These are phyloP conservation scores for Beauveria varroae DNA, from an alignment of 2,329 filamentous ascomycete species.

Conservation along the genomic window DNA sequence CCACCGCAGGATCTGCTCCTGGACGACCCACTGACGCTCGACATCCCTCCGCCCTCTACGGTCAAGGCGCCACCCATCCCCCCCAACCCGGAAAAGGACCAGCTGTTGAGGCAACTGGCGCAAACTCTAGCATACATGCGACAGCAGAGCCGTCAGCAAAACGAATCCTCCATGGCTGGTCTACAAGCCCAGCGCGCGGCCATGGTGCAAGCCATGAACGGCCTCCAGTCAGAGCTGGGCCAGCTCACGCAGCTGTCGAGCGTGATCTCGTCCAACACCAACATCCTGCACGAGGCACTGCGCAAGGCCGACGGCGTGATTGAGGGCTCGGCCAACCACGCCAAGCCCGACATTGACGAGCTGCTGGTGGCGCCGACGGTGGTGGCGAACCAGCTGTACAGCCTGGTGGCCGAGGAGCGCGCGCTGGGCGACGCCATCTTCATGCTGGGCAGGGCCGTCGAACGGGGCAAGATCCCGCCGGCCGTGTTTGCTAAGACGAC, in stretches of 20 bases:
- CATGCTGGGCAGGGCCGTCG: conserved; percentile 66
- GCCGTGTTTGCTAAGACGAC: conserved; percentile 75
- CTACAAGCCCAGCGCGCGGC: conserved; percentile 73
- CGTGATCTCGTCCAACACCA: conserved; percentile 67
- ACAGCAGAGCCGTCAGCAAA: conserved; percentile 61
- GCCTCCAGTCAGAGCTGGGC: conserved; percentile 65
- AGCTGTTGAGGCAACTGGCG: conserved; percentile 70
- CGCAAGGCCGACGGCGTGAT: conserved; percentile 73
- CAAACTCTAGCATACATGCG: conserved; percentile 61
- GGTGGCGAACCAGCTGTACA: conserved; percentile 87
- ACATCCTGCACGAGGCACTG: conserved; percentile 70
- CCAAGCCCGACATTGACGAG: conserved; percentile 75
- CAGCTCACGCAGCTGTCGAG: conserved; percentile 63
- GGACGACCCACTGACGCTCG: conserved; percentile 48
- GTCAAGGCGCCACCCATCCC: conserved; percentile 76
- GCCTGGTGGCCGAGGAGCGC: conserved; percentile 79
- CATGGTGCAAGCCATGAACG: conserved; percentile 60
- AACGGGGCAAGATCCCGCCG: conserved; percentile 61
- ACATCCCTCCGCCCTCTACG: conserved; percentile 39
- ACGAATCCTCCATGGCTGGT: conserved; percentile 64
- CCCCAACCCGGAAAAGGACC: conserved; percentile 92
- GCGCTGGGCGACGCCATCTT: conserved; percentile 83
- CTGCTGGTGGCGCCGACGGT: conserved; percentile 89
- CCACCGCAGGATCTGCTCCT: conserved; percentile 45
- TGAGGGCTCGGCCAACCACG: conserved; percentile 58